These are phyloP conservation scores for Blastocystis sp. DNA, from an alignment of 352 stramenopile species.

Conservation along the genomic window DNA sequence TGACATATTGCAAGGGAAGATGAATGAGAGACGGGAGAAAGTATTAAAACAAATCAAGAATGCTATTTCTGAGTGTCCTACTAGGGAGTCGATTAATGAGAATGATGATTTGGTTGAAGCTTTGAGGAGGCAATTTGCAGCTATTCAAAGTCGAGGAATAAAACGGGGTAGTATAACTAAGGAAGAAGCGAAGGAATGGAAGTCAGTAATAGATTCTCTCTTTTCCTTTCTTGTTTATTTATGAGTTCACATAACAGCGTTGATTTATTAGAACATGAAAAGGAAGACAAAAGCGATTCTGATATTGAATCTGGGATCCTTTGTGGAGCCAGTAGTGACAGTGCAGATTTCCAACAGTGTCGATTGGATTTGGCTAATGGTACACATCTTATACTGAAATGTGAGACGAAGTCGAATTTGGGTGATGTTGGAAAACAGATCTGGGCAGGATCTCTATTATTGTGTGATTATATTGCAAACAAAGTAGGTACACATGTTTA, in stretches of 20 bases:
- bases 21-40: not conserved
- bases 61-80: not conserved
- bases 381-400: not conserved
- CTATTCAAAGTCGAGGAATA: not conserved
- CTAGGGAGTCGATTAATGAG: not conserved
- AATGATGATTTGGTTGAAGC: not conserved
- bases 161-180: not conserved
- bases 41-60: not conserved
- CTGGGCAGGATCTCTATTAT: not conserved
- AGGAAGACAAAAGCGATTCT: not conserved
- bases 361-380: not conserved
- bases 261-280: not conserved
- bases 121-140: not conserved
- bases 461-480: not conserved
- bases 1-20: not conserved
- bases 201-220: slow-evolving; percentile 14
- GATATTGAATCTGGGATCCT: not conserved
- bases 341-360: not conserved
- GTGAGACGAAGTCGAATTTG: not conserved
- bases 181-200: slow-evolving; percentile 4
- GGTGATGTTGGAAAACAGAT: slow-evolving; percentile 25
- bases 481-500: not conserved
- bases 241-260: not conserved
- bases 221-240: not conserved
- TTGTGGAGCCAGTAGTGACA: not conserved